Conservation (phyloP, 805 yeast genomes). For the Lipomyces anomalus region DNA sequence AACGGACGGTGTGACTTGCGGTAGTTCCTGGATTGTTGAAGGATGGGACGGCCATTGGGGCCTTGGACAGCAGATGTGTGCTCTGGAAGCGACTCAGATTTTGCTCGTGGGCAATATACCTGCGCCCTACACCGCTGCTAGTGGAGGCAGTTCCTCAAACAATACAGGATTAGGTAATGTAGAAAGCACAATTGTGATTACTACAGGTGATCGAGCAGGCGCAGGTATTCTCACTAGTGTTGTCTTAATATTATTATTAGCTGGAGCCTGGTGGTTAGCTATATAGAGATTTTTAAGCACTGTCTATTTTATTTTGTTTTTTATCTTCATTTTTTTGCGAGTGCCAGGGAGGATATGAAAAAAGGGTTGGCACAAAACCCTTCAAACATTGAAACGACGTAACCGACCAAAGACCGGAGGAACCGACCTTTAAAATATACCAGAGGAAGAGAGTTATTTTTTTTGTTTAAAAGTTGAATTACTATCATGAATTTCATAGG, state of each 20-base stretch:
- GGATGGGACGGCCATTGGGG: constrained; percentile 75
- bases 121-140: constrained; percentile 39
- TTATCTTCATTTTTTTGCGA: not conserved
- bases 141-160: too few relatives aligned
- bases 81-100: constrained; percentile 57
- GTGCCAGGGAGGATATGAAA: not conserved
- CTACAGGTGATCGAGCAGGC: too few relatives aligned
- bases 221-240: constrained; percentile 12
- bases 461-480: not conserved
- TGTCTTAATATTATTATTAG: constrained; percentile 10
- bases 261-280: constrained; percentile 16
- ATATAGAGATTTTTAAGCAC: constrained; percentile 3
- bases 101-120: constrained; percentile 27
- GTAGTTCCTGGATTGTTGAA: constrained; percentile 62
- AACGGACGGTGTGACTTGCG: constrained; percentile 82
- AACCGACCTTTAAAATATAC: not conserved
- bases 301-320: not conserved
- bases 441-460: not conserved
- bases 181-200: too few relatives aligned
- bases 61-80: constrained; percentile 86
- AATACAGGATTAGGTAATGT: too few relatives aligned
- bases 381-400: not conserved
- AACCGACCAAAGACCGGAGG: not conserved
- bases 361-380: not conserved
- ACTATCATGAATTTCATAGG: not conserved